These are phyloP conservation scores for Candida montana DNA, from an alignment of 805 yeast genomes.

Conservation along the genomic window DNA sequence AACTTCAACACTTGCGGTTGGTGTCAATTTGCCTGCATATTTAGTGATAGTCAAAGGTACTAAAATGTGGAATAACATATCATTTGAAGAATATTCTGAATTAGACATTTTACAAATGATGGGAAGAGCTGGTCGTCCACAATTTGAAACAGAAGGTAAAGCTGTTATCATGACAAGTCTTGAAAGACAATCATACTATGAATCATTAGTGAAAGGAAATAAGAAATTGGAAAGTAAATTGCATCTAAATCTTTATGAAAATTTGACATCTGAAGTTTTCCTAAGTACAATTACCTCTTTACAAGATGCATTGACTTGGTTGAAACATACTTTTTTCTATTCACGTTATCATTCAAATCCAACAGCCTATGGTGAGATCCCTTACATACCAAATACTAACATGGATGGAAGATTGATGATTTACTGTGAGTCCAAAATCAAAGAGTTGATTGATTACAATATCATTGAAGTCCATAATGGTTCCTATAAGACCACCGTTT, in stretches of 20 bases:
- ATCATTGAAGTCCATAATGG: constrained; percentile 23
- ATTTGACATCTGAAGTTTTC: constrained; percentile 39
- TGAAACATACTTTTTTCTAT: constrained; percentile 45
- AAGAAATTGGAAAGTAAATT: constrained; percentile 43
- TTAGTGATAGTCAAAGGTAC: constrained; percentile 59
- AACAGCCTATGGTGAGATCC: constrained; percentile 31
- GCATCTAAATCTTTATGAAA: constrained; percentile 35
- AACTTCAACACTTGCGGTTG: constrained; percentile 57
- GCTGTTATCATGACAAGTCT: constrained; percentile 44
- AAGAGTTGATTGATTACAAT: constrained; percentile 27
- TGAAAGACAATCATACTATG: constrained; percentile 32
- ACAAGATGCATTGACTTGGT: constrained; percentile 40
- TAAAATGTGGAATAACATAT: constrained; percentile 48
- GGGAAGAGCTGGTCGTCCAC: constrained; percentile 63
- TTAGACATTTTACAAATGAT: constrained; percentile 57
- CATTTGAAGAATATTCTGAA: constrained; percentile 47
- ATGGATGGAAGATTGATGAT: constrained; percentile 28
- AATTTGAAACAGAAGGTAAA: constrained; percentile 43
- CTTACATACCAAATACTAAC: constrained; percentile 16
- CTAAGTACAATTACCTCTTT: constrained; percentile 33
- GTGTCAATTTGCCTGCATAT: constrained; percentile 58
- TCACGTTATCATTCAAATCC: constrained; percentile 38
- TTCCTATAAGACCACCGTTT: constrained; percentile 30
- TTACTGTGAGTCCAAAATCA: constrained; percentile 32
- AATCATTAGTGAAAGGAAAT: constrained; percentile 35